Base-by-base conservation (phyloP, 208 protist genomes). In the Zelonia costaricensis region DNA sequence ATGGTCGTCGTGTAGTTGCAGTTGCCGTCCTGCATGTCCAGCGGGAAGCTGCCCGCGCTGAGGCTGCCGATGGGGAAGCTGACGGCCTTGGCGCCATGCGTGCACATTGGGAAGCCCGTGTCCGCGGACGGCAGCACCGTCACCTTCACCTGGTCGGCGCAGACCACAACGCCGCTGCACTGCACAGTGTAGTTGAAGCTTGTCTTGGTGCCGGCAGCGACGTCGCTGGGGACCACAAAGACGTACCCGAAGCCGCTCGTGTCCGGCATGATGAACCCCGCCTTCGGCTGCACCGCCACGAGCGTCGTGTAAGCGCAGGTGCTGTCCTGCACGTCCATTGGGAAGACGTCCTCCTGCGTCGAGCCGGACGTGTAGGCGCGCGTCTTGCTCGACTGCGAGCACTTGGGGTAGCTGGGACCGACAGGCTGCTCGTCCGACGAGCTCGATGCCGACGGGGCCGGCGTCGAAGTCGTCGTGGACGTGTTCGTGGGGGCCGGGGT, bases 1-100 rank as follows among this genome's bases (percentile, higher is more conserved):
- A 73, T 61, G 53, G 36, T 46, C 27, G 53, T 48, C 31, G 54
- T 74, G 75, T 81, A 77, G 39, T 35, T 27, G 56, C 75, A 81
- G 43, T 18, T 43, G 44, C 25, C 23, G 7, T 74, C 58, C 18
- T 54, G 62, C 18, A 75, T 40, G 44, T 83, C 71, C 36, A 83
- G 39, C 20, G 77, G 58, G 28, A 83, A 66, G 22, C 12, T 62
- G 65, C 58, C 72, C 30, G 4, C 28, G 52, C 51, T 56, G 1
- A 43, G 45, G 7, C 15, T 38, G 16, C 42, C 63, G 4, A 76
- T 59, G 7, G 71, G 54, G 40, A 64, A 83, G 36, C 38, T 44
- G 47, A 44, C 51, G 23, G 35, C 6, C 66, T 73, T 73, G 66
- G 25, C 45, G 36, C 44, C 57, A 42, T 73, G 40, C 5, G 49